Conservation (phyloP, 768 basidiomycete species). For the Termitomyces sp. region DNA sequence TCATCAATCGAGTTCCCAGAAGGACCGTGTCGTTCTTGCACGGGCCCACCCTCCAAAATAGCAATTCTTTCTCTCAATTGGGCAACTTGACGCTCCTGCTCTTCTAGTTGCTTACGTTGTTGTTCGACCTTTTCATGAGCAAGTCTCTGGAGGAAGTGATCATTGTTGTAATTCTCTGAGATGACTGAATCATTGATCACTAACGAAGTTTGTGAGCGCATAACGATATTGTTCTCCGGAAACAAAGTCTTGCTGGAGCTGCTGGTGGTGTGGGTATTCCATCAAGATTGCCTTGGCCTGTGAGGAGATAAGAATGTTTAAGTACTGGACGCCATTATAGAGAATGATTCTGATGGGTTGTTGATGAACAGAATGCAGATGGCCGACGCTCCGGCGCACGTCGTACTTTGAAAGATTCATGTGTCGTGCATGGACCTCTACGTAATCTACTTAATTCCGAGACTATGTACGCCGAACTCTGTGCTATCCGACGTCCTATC, state of each 20-base stretch:
- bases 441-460: conserved; percentile 29
- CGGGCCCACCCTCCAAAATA: conserved; percentile 62
- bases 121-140: conserved; percentile 88
- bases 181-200: conserved; percentile 17
- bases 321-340: neutral
- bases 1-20: conserved; percentile 74
- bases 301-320: neutral
- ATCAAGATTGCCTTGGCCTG: conserved; percentile 2
- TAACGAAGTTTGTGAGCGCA: conserved; percentile 76
- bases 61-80: conserved; percentile 65
- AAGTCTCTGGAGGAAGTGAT: conserved; percentile 47
- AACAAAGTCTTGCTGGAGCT: conserved; percentile 32
- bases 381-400: neutral
- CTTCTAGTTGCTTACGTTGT: conserved; percentile 71
- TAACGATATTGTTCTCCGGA: conserved; percentile 74
- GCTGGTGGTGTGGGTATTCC: conserved; percentile 23
- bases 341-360: neutral
- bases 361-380: too few relatives aligned
- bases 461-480: conserved; percentile 38
- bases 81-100: conserved; percentile 81
- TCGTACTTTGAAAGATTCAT: neutral
- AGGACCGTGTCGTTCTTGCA: conserved; percentile 32
- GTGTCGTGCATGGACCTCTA: neutral
- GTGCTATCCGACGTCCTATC: conserved; percentile 26
- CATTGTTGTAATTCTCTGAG: neutral